These are phyloP conservation scores for Salix brachista DNA, from an alignment of 345 rosid species.

Conservation along the genomic window DNA sequence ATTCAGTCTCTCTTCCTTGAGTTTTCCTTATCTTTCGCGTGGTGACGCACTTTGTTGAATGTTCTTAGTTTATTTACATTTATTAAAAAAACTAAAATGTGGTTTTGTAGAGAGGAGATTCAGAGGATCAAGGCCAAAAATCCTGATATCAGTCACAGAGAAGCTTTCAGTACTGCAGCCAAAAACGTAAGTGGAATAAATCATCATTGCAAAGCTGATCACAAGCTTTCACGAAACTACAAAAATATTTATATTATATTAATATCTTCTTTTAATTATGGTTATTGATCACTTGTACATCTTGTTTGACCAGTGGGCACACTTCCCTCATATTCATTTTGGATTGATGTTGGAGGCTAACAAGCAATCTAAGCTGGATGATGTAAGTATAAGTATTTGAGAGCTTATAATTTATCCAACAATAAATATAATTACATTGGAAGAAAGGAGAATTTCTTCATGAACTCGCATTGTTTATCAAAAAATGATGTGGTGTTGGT, in stretches of 20 bases:
- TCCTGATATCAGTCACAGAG: constrained; percentile 93
- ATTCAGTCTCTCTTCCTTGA: neutral
- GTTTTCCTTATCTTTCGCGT: neutral
- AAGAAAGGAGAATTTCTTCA: neutral
- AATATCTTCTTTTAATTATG: neutral
- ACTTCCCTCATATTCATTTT: constrained; percentile 87
- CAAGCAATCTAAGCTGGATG: constrained; percentile 51
- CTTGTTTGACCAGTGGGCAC: constrained; percentile 69
- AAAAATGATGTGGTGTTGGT: neutral
- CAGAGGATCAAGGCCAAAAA: constrained; percentile 97
- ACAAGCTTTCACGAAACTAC: neutral
- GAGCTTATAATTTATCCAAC: neutral
- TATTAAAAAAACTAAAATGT: neutral
- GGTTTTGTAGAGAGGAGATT: constrained; percentile 71
- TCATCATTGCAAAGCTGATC: neutral
- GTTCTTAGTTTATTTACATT: neutral
- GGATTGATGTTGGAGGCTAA: constrained; percentile 77
- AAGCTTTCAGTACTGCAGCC: constrained; percentile 98
- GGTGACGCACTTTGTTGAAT: neutral
- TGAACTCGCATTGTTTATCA: neutral
- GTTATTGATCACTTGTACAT: neutral
- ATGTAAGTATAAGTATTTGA: constrained; percentile 11
- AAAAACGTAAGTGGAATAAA: constrained; percentile 61
- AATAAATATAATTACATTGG: neutral
- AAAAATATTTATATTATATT: neutral